Conservation (phyloP, 495 filamentous ascomycete genomes). For the Podospora pseudopauciseta region DNA sequence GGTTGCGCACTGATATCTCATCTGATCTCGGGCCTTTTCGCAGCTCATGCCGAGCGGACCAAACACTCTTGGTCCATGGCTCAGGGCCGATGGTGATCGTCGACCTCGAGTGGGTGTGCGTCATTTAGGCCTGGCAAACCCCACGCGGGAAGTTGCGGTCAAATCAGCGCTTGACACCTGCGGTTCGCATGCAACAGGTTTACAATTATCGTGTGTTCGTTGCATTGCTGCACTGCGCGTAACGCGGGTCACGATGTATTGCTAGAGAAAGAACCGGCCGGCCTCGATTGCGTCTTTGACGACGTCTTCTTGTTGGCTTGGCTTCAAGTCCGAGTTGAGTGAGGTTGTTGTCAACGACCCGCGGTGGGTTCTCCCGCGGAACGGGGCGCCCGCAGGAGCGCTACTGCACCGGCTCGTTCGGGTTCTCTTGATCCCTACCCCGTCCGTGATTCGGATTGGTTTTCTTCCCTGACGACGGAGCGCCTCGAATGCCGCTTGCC, state of each 20-base stretch:
- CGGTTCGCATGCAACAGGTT: neutral
- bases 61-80: neutral
- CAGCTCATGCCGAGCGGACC: neutral
- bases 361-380: constrained; percentile 13
- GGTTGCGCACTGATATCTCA: neutral
- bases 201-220: neutral
- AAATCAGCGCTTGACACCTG: constrained; percentile 21
- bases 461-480: neutral
- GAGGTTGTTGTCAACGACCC: neutral
- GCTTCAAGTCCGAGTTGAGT: neutral
- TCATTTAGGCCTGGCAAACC: constrained; percentile 1
- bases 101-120: neutral
- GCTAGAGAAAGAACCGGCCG: neutral
- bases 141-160: neutral
- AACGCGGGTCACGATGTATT: neutral
- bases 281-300: no score
- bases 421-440: neutral
- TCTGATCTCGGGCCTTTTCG: neutral
- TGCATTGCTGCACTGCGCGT: neutral
- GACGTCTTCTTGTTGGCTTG: no score
- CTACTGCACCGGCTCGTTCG: constrained; percentile 27
- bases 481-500: constrained; percentile 8
- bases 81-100: neutral
- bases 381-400: constrained; percentile 27
- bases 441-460: neutral